A percentile compares a stretch with the other conserved stretches of the same genome.
phyloP scores from a whole-genome alignment of 208 protist genomes.

The Naegleria gruberi region DNA sequence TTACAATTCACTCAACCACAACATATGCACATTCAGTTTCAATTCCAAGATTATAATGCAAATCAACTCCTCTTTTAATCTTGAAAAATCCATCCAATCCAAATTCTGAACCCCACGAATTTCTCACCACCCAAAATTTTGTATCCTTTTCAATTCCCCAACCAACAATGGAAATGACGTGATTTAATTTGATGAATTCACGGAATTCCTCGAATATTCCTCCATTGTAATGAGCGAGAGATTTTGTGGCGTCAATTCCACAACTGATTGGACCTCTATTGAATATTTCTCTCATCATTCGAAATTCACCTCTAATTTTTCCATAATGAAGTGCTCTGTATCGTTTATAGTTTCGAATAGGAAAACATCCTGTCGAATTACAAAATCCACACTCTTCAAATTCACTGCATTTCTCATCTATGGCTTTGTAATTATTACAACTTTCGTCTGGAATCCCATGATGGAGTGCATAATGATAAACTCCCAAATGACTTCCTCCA shows the following conservation, averaged over 20 bases:
- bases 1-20: too few species aligned
- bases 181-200: conserved; percentile 11
- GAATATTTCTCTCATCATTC: conserved; percentile 49
- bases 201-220: conserved; percentile 42
- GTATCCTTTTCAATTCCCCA: conserved; percentile 36
- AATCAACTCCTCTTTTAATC: conserved; percentile 8
- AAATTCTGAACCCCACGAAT: conserved; percentile 34
- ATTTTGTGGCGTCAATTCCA: conserved; percentile 39
- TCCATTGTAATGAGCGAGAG: conserved; percentile 40
- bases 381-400: too few species aligned
- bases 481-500: conserved; percentile 31
- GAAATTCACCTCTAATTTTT: conserved; percentile 33
- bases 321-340: conserved; percentile 47
- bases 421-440: conserved; percentile 12
- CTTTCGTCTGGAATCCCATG: conserved; percentile 1
- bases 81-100: conserved; percentile 32
- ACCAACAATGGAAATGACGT: conserved; percentile 42
- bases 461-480: conserved; percentile 7
- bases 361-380: conserved; percentile 27
- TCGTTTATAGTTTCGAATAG: conserved; percentile 39
- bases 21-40: not conserved
- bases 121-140: conserved; percentile 42
- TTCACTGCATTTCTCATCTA: not conserved
- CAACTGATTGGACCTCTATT: conserved; percentile 40
- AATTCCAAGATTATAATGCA: conserved; percentile 29